A percentile compares a stretch with the other conserved stretches of the same genome.
These are phyloP conservation scores for Alternaria arborescens DNA, from an alignment of 2,329 filamentous ascomycete species.

Conservation along the genomic window DNA sequence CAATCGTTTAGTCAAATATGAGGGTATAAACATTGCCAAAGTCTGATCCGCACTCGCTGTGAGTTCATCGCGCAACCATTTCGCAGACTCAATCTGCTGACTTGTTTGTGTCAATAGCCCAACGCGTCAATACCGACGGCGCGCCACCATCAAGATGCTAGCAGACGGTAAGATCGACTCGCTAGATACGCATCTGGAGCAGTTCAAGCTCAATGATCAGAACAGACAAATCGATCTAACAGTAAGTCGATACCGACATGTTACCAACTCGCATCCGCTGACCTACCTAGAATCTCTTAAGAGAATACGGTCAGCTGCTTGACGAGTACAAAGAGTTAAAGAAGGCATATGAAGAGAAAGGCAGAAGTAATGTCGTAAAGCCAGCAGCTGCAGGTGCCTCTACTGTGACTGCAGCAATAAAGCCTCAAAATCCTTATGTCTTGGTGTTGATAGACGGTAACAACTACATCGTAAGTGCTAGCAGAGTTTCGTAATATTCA, in stretches of 20 bases:
- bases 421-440: slow-evolving; percentile 63
- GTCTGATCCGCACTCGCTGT: not conserved
- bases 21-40: not conserved
- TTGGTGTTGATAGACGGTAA: slow-evolving; percentile 70
- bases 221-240: slow-evolving; percentile 30
- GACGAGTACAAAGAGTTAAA: slow-evolving; percentile 64
- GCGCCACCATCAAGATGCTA: slow-evolving; percentile 28
- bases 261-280: slow-evolving; percentile 11
- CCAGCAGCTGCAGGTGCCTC: slow-evolving; percentile 43
- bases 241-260: slow-evolving; percentile 13
- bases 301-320: slow-evolving; percentile 58
- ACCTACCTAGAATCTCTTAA: slow-evolving; percentile 43
- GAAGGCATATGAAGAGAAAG: slow-evolving; percentile 65
- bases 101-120: not conserved
- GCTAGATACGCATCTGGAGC: slow-evolving; percentile 39
- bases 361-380: slow-evolving; percentile 54
- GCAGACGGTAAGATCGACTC: slow-evolving; percentile 36
- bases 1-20: not conserved
- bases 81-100: not conserved
- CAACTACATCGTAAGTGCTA: slow-evolving; percentile 57
- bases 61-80: not conserved
- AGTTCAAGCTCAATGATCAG: slow-evolving; percentile 37
- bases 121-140: slow-evolving; percentile 1
- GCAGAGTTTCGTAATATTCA: not conserved
- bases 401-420: slow-evolving; percentile 34